Base-by-base conservation (phyloP, 129 eudicot species). In the Tanacetum coccineum region DNA sequence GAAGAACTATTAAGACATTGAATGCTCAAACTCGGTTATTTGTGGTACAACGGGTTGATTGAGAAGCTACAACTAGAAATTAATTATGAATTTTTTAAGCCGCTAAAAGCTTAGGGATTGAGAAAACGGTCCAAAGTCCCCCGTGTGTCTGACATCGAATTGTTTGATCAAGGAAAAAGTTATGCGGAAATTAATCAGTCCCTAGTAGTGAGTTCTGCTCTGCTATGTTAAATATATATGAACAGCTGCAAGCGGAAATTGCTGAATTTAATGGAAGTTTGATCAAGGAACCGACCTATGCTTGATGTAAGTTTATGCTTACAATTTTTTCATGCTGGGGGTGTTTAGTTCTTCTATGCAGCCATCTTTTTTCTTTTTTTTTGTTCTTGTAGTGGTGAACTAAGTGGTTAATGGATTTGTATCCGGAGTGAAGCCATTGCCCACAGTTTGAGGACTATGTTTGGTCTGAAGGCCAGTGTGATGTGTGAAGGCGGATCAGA, bases 401-500 rank as follows among this genome's bases (percentile, higher is more conserved):
- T 44, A 21, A 66, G 26, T 66, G 50, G 57, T 67, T 69, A 58
- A 39, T 47, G 55, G 51, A 13, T 49, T 28, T 36, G 52, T 54
- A 68, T 81, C 67, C 84, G 86, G 96, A 94, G 96, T 59, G 96
- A 89, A 86, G 96, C 96, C 18, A 89, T 89, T 64, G 96, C 94
- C 44, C 86, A 77, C 53, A 89, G 86, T 76, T 81, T 89, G 73
- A 83, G 90, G 80, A 78, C 84, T 21, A 89, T 89, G 96, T 89
- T 86, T 66, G 96, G 96, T 69, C 73, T 89, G 57, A 81, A 89
- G 78, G 96, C 96, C 46, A 81, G 86, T 70, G 93, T 89, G 54
- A 89, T 89, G 2, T 94, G 96, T 67, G 96, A 89, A 86, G 96
- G 96, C 65, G 96, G 96, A 11, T 88, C 96, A 89, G 96, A 59